phyloP scores from a whole-genome alignment of 1,284 basidiomycete genomes.

The Ustilago esculenta region DNA sequence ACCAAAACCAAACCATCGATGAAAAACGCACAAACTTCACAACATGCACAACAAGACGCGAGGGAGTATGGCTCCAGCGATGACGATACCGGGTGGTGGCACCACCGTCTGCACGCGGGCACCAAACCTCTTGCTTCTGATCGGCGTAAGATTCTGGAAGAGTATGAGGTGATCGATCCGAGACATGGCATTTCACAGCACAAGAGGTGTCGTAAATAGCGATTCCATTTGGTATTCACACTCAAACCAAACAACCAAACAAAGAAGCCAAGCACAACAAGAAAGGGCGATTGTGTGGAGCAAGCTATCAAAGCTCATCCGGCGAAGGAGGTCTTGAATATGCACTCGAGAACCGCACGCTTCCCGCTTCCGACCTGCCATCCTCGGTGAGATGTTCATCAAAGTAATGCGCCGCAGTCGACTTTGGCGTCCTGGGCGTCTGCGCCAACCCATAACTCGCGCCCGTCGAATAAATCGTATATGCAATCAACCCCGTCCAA shows the following conservation, averaged over 20 bases:
- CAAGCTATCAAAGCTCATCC: constrained; percentile 62
- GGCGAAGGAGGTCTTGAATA: constrained; percentile 59
- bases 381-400: constrained; percentile 63
- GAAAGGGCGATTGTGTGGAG: no score
- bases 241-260: no score
- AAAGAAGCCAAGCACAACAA: no score
- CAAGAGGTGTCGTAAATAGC: no score
- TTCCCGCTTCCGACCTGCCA: constrained; percentile 52
- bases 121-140: constrained; percentile 22
- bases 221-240: no score
- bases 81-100: constrained; percentile 44
- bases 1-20: no score
- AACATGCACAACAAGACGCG: constrained; percentile 35
- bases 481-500: constrained; percentile 73
- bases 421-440: constrained; percentile 78
- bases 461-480: constrained; percentile 74
- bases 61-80: constrained; percentile 59
- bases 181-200: constrained; percentile 8
- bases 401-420: constrained; percentile 90
- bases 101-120: constrained; percentile 47
- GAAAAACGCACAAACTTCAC: no score
- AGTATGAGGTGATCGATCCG: constrained; percentile 57
- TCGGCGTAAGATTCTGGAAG: constrained; percentile 30
- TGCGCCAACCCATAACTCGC: constrained; percentile 57
- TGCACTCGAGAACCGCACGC: constrained; percentile 44